phyloP scores from a whole-genome alignment of 306 rosid genomes.

The Corylus heterophylla region DNA sequence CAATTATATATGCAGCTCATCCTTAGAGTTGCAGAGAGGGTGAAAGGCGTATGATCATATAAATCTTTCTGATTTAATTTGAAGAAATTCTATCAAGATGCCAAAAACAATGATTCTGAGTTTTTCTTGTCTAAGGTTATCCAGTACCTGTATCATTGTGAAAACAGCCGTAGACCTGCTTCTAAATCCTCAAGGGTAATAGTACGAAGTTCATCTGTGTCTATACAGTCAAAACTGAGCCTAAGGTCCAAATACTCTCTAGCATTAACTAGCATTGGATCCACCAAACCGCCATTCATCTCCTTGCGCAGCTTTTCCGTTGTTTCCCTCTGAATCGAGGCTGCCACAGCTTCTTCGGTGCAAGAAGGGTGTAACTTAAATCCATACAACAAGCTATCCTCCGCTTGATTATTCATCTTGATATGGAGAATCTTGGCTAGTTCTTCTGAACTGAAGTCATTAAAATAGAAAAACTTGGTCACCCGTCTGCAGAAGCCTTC shows the following conservation, averaged over 20 bases:
- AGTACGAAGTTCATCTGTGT: conserved; percentile 79
- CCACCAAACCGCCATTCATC: conserved; percentile 85
- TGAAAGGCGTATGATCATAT: neutral
- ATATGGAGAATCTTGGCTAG: conserved; percentile 79
- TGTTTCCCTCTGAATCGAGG: conserved; percentile 58
- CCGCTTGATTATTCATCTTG: conserved; percentile 70
- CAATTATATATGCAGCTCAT: neutral
- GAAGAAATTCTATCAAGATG: conserved; percentile 17
- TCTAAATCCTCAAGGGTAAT: conserved; percentile 78
- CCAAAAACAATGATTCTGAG: conserved; percentile 26
- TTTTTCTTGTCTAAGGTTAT: neutral
- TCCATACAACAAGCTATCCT: conserved; percentile 74
- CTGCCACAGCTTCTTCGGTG: conserved; percentile 56
- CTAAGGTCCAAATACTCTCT: conserved; percentile 86
- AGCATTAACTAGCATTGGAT: conserved; percentile 80
- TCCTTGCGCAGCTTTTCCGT: conserved; percentile 78
- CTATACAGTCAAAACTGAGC: conserved; percentile 82
- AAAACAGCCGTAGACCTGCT: conserved; percentile 60
- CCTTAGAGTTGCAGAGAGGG: neutral
- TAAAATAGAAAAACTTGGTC: conserved; percentile 86
- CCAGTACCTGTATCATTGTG: conserved; percentile 34
- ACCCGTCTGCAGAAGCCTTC: conserved; percentile 97
- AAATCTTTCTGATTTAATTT: conserved; percentile 28
- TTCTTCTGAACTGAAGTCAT: conserved; percentile 73
- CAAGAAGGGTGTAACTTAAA: conserved; percentile 77